Base-by-base conservation (phyloP, 352 stramenopile species). In the Phytopythium ostracodes region DNA sequence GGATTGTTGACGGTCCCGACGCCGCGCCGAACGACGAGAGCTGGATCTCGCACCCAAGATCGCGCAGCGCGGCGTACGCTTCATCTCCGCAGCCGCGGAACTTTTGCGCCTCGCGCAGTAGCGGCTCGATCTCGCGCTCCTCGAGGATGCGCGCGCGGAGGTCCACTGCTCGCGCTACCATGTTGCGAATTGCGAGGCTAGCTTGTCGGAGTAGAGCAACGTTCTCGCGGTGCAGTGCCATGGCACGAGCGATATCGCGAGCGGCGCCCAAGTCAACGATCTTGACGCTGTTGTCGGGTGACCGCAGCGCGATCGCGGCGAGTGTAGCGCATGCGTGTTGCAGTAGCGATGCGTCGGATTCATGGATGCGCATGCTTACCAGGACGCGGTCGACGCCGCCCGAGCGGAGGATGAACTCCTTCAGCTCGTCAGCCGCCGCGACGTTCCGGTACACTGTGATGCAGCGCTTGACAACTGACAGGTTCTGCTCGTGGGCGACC, bases 171-270 rank as follows among this genome's bases (percentile, higher is more conserved):
- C 85, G 81, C 15, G 83, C 80, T 8, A 91, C 83, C 64, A 94
- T 85, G 56, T 94, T 94, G 38, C 85, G 81, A 50, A 94, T 86
- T 11, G 85, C 85, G 20, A 94, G 64, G 65, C 85, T 92, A 0
- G 82, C 82, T 75, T 94, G 85, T 8, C 82, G 81, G 35, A 94
- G 58, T 20, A 94, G 36, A 33, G 66, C 55, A 0, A 78, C 70
- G 60, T 89, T 74, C 44, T 56, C 56, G 17, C 60, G 60, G 50
- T 91, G 84, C 15, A 27, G 62, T 33, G 73, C 66, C 76, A 94
- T 90, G 22, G 85, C 82, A 31, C 66, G 65, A 11, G 77, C 71
- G 50, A 94, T 81, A 42, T 74, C 68, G 0, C 62, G 59, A 17
- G 75, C 64, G 7, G 76, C 81, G 20, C 76, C 73, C 1, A 88